Evolutionary conservation across 768 basidiomycete species (phyloP).

Genomic region (Boletus insuetus): DNA sequence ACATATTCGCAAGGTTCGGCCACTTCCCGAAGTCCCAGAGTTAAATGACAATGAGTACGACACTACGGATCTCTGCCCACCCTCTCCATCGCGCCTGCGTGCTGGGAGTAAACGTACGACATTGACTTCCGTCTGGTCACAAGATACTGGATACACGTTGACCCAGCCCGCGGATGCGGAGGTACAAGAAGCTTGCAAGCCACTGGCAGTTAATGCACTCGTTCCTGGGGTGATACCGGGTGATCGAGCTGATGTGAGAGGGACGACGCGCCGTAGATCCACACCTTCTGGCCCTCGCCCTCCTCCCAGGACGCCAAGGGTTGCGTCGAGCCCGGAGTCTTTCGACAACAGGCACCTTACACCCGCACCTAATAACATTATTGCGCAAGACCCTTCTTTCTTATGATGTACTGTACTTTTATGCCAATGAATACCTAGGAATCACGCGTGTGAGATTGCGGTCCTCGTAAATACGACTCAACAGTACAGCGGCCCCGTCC

Average conservation of each 20-base stretch:
- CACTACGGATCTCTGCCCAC: neutral
- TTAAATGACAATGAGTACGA: neutral
- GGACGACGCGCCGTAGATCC: neutral
- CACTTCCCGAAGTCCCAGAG: constrained; percentile 9
- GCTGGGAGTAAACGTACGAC: constrained; percentile 14
- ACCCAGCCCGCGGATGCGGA: constrained; percentile 12
- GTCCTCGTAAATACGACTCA: neutral
- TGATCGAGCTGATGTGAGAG: neutral
- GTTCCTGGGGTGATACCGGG: neutral
- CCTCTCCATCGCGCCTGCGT: neutral
- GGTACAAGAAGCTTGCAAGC: neutral
- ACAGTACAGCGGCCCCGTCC: neutral
- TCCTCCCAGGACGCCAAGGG: neutral
- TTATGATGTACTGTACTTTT: neutral
- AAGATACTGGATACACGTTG: constrained; percentile 44
- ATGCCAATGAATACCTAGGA: no score
- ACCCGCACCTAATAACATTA: neutral
- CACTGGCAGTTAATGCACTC: neutral
- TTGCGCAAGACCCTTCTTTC: neutral
- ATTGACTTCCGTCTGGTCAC: constrained; percentile 25
- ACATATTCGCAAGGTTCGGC: constrained; percentile 1
- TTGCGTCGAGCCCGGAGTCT: neutral
- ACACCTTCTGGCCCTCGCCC: neutral
- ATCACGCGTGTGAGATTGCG: neutral
- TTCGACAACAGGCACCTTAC: neutral